Base-by-base conservation (phyloP, 495 filamentous ascomycete species). In the Echria macrotheca region DNA sequence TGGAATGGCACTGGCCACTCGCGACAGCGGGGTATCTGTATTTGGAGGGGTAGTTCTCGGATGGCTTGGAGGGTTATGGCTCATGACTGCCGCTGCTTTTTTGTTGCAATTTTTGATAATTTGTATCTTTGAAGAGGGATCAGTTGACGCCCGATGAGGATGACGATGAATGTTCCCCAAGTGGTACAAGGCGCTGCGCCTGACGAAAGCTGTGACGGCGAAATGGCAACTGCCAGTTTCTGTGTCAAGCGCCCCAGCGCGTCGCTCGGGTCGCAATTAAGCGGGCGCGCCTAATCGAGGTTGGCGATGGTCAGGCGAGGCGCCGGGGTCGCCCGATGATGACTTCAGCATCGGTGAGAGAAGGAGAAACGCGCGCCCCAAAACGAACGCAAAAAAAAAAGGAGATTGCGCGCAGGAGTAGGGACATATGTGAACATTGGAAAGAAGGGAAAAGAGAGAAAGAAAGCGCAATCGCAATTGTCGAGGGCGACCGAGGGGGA, bases 1-100 rank as follows among this genome's bases (percentile, higher is more conserved):
- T 24, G 31, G 29, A 48, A 48, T 22, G 46, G 46, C 46, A 48
- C 46, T 48, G 46, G 46, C 46, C 46, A 48, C 25, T 40, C 35
- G 46, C 21, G n/a, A 29, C 22, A 11, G 24, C 7, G 10, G 42
- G n/a, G 42, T 14, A 2, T 44, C 15, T 44, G 9, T 44, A 22
- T 38, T 46, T 29, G 18, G 46, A 19, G 35, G 24, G 46, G 35
- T 9, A 23, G 15, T 11, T 5, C 21, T 23, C 22, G 46, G 32
- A 44, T 24, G 4, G 14, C 9, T 25, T 21, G 22, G 24, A 38
- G 26, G 29, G 19, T 11, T 8, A 23, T 12, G 31, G 21, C 17
- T 14, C 26, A 21, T 25, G 38, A 4, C 12, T 23, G n/a, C n/a
- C n/a, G n/a, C n/a, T n/a, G n/a, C n/a, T n/a, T n/a, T n/a, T 43